Base-by-base conservation (phyloP, 129 eudicot species). In the Tagetes erecta region DNA sequence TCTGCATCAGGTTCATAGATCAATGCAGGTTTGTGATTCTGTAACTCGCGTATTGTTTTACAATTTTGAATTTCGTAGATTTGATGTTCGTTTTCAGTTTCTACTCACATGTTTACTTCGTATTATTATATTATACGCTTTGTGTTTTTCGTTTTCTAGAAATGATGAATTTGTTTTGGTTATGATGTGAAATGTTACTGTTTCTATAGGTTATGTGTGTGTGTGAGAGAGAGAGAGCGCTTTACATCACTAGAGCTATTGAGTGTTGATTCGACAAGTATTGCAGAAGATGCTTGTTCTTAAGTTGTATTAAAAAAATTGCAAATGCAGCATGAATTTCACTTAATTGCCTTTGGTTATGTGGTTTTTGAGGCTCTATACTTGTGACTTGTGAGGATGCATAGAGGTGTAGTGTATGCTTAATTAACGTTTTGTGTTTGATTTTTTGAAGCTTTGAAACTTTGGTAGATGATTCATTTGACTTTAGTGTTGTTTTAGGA, bases 21-120 rank as follows among this genome's bases (percentile, higher is more conserved):
- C 82, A 52, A 33, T 45, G 71, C 67, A 71, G 78, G 82, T 78
- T 62, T 53, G 60, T 31, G 4, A 57, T 57, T 57, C 36, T 6
- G 35, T 57, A 8, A 57, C 13, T 57, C 3, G 38, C 64, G 4
- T 57, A 8, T 31, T 57, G 44, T 37, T 34, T 71, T 6, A 70
- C 50, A 46, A 70, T 36, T 70, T 70, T 58, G 64, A 45, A 38
- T 70, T 31, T n/a, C 39, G 49, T 59, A 37, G 34, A 36, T 69
- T 46, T 60, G 30, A 6, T 30, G 36, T 7, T 50, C 50, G 33
- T 44, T n/a, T 67, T 40, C 3, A 8, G 14, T 14, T 13, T 60
- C 20, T 38, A 7, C 27, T 39, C 30, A 55, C 30, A 49, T 53
- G 39, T 68, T 68, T 6, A 12, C 14, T 59, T 38, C 40, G 27